Evolutionary conservation across 2,329 filamentous ascomycete species (phyloP).

Genomic region (Mycosphaerella sp.): DNA sequence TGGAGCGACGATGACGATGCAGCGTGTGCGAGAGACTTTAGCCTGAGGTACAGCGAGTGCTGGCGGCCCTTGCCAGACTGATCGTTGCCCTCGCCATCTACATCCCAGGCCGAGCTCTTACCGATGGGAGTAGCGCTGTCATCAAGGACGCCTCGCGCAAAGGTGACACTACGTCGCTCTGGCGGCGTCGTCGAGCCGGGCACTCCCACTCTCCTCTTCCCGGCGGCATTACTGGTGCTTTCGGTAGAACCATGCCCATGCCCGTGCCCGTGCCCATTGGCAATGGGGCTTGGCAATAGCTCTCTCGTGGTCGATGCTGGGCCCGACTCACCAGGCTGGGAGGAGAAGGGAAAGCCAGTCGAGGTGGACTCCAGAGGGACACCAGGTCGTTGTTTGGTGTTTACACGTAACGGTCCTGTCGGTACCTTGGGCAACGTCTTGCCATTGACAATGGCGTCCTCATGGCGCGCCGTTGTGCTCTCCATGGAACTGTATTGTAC

Average conservation of each 20-base stretch:
- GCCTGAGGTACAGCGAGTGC: constrained; percentile 29
- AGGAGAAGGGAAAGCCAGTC: constrained; percentile 21
- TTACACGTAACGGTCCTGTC: constrained; percentile 6
- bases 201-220: constrained; percentile 2
- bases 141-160: constrained; percentile 25
- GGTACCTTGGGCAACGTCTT: constrained; percentile 9
- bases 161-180: constrained; percentile 29
- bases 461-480: background rate
- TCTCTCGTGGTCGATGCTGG: constrained; percentile 21
- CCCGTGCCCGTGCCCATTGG: background rate
- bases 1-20: constrained; percentile 9
- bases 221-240: background rate
- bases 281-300: constrained; percentile 3
- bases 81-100: constrained; percentile 23
- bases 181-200: constrained; percentile 21
- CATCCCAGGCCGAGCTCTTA: constrained; percentile 27
- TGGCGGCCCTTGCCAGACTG: constrained; percentile 18
- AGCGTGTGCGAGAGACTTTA: constrained; percentile 27
- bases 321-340: constrained; percentile 19
- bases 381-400: background rate
- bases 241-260: background rate
- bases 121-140: constrained; percentile 18
- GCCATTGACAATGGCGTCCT: constrained; percentile 10
- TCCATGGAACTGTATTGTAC: background rate
- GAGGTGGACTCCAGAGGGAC: constrained; percentile 14